These are phyloP conservation scores for Debaryomyces psychrophilus DNA, from an alignment of 1,139 yeast species.

Conservation along the genomic window DNA sequence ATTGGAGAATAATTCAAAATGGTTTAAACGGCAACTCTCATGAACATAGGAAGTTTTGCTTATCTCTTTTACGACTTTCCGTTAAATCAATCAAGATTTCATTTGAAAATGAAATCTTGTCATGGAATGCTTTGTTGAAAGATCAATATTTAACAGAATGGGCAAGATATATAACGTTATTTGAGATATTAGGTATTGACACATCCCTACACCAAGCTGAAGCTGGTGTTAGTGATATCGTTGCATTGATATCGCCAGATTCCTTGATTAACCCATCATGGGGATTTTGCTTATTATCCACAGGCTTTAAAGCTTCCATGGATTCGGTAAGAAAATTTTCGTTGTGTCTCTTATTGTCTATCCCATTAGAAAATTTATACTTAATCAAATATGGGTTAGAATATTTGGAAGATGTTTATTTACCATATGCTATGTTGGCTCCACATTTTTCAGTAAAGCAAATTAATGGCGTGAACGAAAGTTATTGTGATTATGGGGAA, in stretches of 20 bases:
- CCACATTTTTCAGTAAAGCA: slow-evolving; percentile 53
- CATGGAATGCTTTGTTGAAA: slow-evolving; percentile 45
- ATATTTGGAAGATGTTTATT: slow-evolving; percentile 53
- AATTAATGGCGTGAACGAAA: slow-evolving; percentile 23
- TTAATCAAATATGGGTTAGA: slow-evolving; percentile 51
- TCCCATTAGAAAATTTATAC: slow-evolving; percentile 52
- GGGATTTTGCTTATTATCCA: slow-evolving; percentile 72
- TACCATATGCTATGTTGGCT: slow-evolving; percentile 70
- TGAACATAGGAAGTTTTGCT: slow-evolving; percentile 72
- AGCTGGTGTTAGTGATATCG: slow-evolving; percentile 72
- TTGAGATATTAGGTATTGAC: slow-evolving; percentile 81
- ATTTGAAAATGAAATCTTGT: slow-evolving; percentile 46
- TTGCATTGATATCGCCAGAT: slow-evolving; percentile 53
- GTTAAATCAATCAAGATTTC: slow-evolving; percentile 48
- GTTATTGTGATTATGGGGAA: slow-evolving; percentile 61
- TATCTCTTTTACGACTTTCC: slow-evolving; percentile 67
- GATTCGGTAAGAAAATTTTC: slow-evolving; percentile 77
- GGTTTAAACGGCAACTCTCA: slow-evolving; percentile 63
- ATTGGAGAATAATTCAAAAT: slow-evolving; percentile 63
- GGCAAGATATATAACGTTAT: slow-evolving; percentile 73
- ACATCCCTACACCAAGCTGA: slow-evolving; percentile 85
- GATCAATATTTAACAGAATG: slow-evolving; percentile 54
- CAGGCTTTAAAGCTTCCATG: slow-evolving; percentile 78
- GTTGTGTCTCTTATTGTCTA: slow-evolving; percentile 56
- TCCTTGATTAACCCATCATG: slow-evolving; percentile 66